Evolutionary conservation across 164 flowering plant species (phyloP), one percentile per base, ranked within the genome.

Genomic region (Tetracentron sinense): DNA sequence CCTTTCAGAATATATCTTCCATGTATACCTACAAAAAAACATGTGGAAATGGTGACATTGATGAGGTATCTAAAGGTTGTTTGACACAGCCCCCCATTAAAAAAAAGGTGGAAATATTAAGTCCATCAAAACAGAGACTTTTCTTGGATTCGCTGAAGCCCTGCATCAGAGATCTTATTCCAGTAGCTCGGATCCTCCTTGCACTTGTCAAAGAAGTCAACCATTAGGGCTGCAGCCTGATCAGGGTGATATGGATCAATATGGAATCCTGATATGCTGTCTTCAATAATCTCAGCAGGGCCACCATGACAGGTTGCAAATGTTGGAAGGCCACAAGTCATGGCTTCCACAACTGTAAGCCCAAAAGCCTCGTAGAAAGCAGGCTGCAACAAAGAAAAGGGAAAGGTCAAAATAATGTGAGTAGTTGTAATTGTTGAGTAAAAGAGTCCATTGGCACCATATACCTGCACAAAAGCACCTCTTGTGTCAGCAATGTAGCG

Each of bases 251-350:
- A 94, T 16, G 99, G 99, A 77, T 94, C 97, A 61, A 94, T 74
- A 66, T 94, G 96, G 74, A 86, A 91, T 11, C 99, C 99, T 8
- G 97, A 91, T 57, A 77, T 60, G 30, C 99, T 96, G 70, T 89
- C 75, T 78, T 91, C 90, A 54, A 94, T 94, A 42, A 91, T 91
- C 79, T 94, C 99, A 61, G 91, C 84, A 46, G 99, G 99, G 56
- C 97, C 99, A 66, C 97, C 99, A 70, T 94, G 96, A 68, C 83
- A 82, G 54, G 99, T 94, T 56, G 99, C 99, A 77, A 94, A 89
- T 63, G 96, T 89, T 22, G 99, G 99, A 44, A 94, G 96, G 26
- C 96, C 99, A 79, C 90, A 88, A n/a, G 89, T 82, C 99, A 94
- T 94, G 51, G 92, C 92, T 75, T 94, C 99, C 72, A 94, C 90